phyloP scores from a whole-genome alignment of 495 filamentous ascomycete genomes.

The Penicillium lagena region DNA sequence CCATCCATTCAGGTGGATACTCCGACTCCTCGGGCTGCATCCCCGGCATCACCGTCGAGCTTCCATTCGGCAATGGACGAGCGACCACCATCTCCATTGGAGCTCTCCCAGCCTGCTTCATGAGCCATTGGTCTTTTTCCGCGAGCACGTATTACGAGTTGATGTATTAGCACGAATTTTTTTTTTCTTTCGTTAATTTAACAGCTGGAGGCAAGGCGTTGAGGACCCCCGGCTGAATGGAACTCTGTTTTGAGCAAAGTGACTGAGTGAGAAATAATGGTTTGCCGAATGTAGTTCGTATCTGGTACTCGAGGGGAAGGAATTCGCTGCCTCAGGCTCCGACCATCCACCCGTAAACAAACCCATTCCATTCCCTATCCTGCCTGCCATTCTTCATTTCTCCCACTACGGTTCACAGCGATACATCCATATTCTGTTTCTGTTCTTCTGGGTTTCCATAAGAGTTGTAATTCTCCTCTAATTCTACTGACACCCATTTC shows the following conservation, averaged over 20 bases:
- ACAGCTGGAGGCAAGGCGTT: too few relatives aligned
- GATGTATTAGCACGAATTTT: slow-evolving; percentile 3
- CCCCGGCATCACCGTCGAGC: slow-evolving; percentile 22
- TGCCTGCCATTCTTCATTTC: neutral
- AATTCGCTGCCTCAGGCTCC: too few relatives aligned
- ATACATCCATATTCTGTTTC: too few relatives aligned
- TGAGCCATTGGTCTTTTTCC: neutral
- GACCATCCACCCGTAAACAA: neutral
- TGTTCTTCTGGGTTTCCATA: too few relatives aligned
- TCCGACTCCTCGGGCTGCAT: slow-evolving; percentile 26
- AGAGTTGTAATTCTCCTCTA: neutral
- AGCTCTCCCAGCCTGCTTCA: too few relatives aligned
- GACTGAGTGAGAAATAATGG: too few relatives aligned
- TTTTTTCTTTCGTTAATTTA: too few relatives aligned
- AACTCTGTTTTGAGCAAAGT: too few relatives aligned
- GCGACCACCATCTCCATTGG: slow-evolving; percentile 2
- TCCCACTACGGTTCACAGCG: too few relatives aligned
- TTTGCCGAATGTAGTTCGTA: too few relatives aligned
- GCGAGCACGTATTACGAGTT: slow-evolving; percentile 6
- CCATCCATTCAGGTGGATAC: slow-evolving; percentile 37
- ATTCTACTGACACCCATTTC: neutral
- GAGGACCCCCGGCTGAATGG: too few relatives aligned
- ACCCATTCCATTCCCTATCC: neutral
- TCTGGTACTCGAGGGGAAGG: too few relatives aligned
- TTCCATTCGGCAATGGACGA: slow-evolving; percentile 2